These are phyloP conservation scores for Epichloe baconii DNA, from an alignment of 2,329 filamentous ascomycete species.

Conservation along the genomic window DNA sequence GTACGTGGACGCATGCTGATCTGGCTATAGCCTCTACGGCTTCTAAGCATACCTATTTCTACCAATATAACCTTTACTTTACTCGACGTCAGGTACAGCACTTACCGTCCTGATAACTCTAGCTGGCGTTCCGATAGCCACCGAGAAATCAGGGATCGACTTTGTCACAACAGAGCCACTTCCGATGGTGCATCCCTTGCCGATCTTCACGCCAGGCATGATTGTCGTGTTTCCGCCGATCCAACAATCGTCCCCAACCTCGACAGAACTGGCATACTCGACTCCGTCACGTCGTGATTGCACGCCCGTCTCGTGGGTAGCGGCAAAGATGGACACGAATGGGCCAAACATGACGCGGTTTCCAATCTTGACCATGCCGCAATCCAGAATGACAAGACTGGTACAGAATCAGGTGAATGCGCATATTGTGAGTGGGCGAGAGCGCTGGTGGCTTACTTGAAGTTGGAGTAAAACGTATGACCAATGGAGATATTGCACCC, in stretches of 20 bases:
- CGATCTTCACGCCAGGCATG: slow-evolving; percentile 39
- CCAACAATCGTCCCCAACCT: slow-evolving; percentile 42
- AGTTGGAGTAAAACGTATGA: slow-evolving; percentile 49
- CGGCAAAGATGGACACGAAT: slow-evolving; percentile 57
- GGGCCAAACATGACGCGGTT: slow-evolving; percentile 60
- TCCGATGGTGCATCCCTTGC: slow-evolving; percentile 36
- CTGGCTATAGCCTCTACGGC: not conserved
- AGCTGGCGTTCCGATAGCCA: slow-evolving; percentile 36
- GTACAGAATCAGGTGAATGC: not conserved
- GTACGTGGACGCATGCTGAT: not conserved
- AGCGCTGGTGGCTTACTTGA: slow-evolving; percentile 14
- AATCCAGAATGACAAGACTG: slow-evolving; percentile 54
- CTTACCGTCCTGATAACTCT: slow-evolving; percentile 34
- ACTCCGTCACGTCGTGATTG: slow-evolving; percentile 32
- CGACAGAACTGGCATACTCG: slow-evolving; percentile 33
- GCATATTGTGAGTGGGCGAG: not conserved
- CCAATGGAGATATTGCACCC: slow-evolving; percentile 52
- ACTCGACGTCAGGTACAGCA: slow-evolving; percentile 18
- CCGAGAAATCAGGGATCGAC: slow-evolving; percentile 32
- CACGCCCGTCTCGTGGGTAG: slow-evolving; percentile 56
- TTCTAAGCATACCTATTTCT: not conserved
- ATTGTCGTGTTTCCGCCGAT: slow-evolving; percentile 37
- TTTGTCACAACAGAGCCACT: slow-evolving; percentile 37
- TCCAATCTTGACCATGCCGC: slow-evolving; percentile 56
- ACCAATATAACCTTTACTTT: not conserved